Evolutionary conservation across 352 stramenopile species (phyloP).

Genomic region (Pythium aquatile): DNA sequence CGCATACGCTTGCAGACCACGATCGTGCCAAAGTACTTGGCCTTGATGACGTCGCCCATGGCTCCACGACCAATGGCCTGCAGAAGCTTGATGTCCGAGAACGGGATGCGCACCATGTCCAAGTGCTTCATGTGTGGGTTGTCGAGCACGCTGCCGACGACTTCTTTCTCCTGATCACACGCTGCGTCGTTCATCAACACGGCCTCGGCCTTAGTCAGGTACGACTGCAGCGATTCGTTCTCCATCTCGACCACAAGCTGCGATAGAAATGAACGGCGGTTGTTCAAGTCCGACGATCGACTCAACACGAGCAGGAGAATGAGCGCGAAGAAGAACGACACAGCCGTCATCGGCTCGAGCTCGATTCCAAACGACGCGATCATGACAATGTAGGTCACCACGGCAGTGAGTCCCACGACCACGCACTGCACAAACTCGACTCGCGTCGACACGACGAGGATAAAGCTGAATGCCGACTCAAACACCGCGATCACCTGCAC

Average conservation of each 20-base stretch:
- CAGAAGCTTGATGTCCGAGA: conserved; percentile 79
- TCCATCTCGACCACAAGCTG: conserved; percentile 85
- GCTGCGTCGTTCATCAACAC: conserved; percentile 79
- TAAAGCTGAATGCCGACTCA: conserved; percentile 74
- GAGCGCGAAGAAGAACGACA: conserved; percentile 58
- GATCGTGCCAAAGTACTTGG: conserved; percentile 83
- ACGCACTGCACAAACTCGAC: conserved; percentile 87
- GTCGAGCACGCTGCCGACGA: conserved; percentile 64
- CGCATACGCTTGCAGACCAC: conserved; percentile 89
- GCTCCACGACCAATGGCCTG: conserved; percentile 75
- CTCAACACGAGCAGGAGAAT: conserved; percentile 77
- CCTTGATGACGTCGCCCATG: conserved; percentile 89
- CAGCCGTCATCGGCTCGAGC: conserved; percentile 69
- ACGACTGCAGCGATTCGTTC: conserved; percentile 81
- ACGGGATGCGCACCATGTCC: conserved; percentile 80
- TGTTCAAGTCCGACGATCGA: conserved; percentile 75
- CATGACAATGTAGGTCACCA: conserved; percentile 60
- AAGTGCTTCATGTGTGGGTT: conserved; percentile 75
- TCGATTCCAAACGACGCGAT: conserved; percentile 51
- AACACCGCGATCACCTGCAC: conserved; percentile 68
- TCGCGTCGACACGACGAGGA: conserved; percentile 83
- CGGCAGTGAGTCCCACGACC: conserved; percentile 54
- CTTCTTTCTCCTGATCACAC: conserved; percentile 66
- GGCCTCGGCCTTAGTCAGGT: conserved; percentile 74
- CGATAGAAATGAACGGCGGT: conserved; percentile 78